These are phyloP conservation scores for Colletotrichum sp. DNA, from an alignment of 2,329 filamentous ascomycete genomes.

Conservation along the genomic window DNA sequence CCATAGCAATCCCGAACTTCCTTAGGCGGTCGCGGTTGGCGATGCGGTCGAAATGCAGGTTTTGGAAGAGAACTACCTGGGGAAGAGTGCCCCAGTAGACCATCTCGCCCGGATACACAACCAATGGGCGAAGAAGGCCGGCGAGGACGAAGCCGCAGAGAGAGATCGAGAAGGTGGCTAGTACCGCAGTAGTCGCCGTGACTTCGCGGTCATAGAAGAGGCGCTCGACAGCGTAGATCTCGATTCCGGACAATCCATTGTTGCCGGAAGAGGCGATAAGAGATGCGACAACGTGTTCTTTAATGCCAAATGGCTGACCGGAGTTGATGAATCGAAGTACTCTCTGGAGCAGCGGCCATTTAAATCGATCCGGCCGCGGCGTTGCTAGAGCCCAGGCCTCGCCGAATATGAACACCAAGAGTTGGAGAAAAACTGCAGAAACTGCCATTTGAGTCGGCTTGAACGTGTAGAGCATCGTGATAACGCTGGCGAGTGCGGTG, in stretches of 20 bases:
- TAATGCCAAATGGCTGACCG: conserved; percentile 23
- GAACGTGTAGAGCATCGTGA: conserved; percentile 25
- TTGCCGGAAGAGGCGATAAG: conserved; percentile 24
- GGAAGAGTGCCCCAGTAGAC: conserved; percentile 37
- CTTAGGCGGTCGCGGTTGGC: conserved; percentile 30
- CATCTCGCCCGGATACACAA: conserved; percentile 37
- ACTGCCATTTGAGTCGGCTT: conserved; percentile 23
- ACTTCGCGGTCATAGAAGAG: conserved; percentile 25
- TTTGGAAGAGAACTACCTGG: conserved; percentile 36
- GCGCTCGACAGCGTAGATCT: conserved; percentile 25
- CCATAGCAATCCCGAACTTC: conserved; percentile 33
- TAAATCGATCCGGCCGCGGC: conserved; percentile 11
- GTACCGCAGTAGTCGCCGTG: conserved; percentile 28
- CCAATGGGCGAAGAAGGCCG: conserved; percentile 31
- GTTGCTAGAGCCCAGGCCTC: conserved; percentile 18
- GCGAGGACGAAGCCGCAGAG: conserved; percentile 34
- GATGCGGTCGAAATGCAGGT: conserved; percentile 33
- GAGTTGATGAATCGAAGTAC: conserved; percentile 19
- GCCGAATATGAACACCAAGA: conserved; percentile 19
- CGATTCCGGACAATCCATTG: conserved; percentile 24
- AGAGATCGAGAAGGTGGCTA: conserved; percentile 31
- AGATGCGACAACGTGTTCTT: conserved; percentile 25
- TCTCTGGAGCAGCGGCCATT: neutral
- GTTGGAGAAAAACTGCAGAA: conserved; percentile 21
- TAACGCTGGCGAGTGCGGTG: conserved; percentile 24